These are phyloP conservation scores for Solanum bulbocastanum DNA, from an alignment of 257 asterid genomes.

Conservation along the genomic window DNA sequence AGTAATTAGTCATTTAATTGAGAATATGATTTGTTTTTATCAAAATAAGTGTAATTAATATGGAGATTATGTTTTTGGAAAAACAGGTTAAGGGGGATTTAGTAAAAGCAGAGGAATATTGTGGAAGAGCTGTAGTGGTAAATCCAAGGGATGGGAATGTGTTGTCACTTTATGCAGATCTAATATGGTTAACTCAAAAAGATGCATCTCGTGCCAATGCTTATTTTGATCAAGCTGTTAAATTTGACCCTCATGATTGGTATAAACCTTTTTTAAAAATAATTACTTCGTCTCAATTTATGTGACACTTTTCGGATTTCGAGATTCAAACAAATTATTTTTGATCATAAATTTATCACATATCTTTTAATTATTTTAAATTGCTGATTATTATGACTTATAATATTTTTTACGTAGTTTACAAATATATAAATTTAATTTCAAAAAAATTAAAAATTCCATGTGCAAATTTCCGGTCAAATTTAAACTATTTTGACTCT, in stretches of 20 bases:
- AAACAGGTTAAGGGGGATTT: constrained; percentile 58
- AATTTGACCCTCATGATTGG: constrained; percentile 77
- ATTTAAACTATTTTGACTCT: no score
- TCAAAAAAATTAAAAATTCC: no score
- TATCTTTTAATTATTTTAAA: no score
- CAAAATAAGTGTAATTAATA: background rate
- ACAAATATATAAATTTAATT: no score
- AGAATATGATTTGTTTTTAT: background rate
- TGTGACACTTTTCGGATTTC: no score
- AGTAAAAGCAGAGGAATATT: constrained; percentile 76
- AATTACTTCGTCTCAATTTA: no score
- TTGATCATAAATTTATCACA: no score
- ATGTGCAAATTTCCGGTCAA: no score
- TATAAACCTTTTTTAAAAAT: background rate
- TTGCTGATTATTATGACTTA: no score
- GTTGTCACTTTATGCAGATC: constrained; percentile 77
- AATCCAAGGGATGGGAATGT: constrained; percentile 61
- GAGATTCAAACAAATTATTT: no score
- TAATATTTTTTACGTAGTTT: no score
- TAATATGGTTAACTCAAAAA: constrained; percentile 64
- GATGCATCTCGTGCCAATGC: constrained; percentile 63
- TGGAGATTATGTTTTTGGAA: background rate
- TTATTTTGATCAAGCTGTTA: constrained; percentile 75
- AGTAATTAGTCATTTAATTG: no score
- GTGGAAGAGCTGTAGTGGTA: constrained; percentile 66